Evolutionary conservation across 768 basidiomycete species (phyloP).

Genomic region (Mrakia hoshinonis): DNA sequence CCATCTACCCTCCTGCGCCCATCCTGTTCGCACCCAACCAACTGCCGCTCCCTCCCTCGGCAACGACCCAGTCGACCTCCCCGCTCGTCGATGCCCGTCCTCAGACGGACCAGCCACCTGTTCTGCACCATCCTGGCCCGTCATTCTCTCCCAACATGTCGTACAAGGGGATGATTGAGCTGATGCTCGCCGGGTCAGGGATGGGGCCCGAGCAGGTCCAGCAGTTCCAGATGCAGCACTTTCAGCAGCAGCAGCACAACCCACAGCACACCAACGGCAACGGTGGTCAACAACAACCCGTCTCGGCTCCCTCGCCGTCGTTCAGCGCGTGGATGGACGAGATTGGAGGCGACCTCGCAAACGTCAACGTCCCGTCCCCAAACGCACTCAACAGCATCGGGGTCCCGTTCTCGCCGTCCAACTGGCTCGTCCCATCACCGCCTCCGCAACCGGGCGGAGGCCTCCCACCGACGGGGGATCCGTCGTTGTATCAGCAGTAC

Average conservation of each 20-base stretch:
- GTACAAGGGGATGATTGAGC: constrained; percentile 6
- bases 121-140: neutral
- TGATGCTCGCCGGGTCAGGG: neutral
- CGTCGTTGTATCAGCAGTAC: no score
- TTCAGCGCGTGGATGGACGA: constrained; percentile 21
- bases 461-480: neutral
- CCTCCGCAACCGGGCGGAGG: neutral
- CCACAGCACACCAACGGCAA: neutral
- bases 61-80: neutral
- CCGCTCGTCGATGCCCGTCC: neutral
- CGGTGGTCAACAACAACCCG: neutral
- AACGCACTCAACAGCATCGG: neutral
- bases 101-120: neutral
- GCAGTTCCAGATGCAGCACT: constrained; percentile 8
- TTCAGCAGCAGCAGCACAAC: neutral
- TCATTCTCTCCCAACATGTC: neutral
- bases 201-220: constrained; percentile 7
- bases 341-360: constrained; percentile 9
- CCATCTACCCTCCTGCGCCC: no score
- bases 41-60: no score
- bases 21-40: no score
- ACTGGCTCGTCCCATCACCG: neutral
- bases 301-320: constrained; percentile 18
- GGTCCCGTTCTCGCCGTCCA: neutral
- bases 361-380: neutral